Base-by-base conservation (phyloP, 345 rosid species). In the Ceriops zippeliana region DNA sequence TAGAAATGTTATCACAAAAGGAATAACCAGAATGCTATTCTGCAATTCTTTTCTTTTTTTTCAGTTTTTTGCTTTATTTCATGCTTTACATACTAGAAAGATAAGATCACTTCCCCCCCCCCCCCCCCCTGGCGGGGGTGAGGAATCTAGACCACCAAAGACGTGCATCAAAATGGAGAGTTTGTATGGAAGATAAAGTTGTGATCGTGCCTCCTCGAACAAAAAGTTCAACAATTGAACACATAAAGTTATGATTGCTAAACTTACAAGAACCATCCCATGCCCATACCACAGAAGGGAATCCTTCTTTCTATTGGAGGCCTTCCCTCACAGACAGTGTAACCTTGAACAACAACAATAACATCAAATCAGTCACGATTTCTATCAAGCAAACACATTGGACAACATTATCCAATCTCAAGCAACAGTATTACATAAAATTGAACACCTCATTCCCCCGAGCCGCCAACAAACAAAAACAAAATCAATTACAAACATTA, bases 261-360 rank as follows among this genome's bases (percentile, higher is more conserved):
- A 80, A 85, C 97, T 86, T 80, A 90, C 97, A 93, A 61, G 74
- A 89, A 77, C 98, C 98, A 93, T 35, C 97, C 98, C 80, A 83
- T 75, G 79, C 97, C 98, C 68, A 93, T 47, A 62, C 98, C 97
- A 69, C 97, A 93, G 57, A 90, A 86, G 58, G 96, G 96, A 74
- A 90, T 82, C 38, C 87, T 82, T 21, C 52, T 78, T 64, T 83
- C 82, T 69, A 77, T 82, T 54, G 82, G 47, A 5, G 83, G 89
- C 42, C 76, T 80, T 58, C 76, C 88, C 70, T 87, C 88, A 26
- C 71, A 73, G 38, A 90, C 67, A 20, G 76, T 86, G 77, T 87
- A 87, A 69, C 93, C 96, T 90, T 61, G 17, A 73, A 61, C 61
- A 58, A n/a, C 37, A 57, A 28, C 20, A 62, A 35, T 28, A 82